Conservation (phyloP, 768 basidiomycete genomes). For the Wakefieldia striispora region DNA sequence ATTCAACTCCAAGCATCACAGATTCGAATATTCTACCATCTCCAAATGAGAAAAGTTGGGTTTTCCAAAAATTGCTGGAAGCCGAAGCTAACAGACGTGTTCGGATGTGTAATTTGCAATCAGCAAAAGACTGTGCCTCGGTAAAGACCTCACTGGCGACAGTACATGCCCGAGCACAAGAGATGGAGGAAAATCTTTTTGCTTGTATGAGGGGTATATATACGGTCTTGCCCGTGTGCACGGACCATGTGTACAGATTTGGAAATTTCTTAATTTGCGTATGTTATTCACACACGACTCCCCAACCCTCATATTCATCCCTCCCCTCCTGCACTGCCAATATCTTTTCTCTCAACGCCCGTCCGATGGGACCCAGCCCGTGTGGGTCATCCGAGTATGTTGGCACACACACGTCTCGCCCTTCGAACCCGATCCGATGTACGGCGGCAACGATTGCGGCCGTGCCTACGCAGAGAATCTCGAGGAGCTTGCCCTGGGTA, state of each 20-base stretch:
- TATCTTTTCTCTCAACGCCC: constrained; percentile 68
- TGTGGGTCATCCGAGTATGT: constrained; percentile 38
- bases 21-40: no score
- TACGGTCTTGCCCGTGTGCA: no score
- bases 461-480: constrained; percentile 84
- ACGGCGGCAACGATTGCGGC: constrained; percentile 76
- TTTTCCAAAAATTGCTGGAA: constrained; percentile 87
- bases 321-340: constrained; percentile 74
- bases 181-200: constrained; percentile 45
- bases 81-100: constrained; percentile 88
- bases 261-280: no score
- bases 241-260: no score
- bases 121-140: constrained; percentile 95
- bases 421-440: constrained; percentile 70
- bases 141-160: constrained; percentile 95
- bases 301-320: constrained; percentile 56
- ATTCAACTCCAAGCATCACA: no score
- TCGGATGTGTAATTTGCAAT: constrained; percentile 98
- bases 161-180: constrained; percentile 96
- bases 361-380: constrained; percentile 57
- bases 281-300: constrained; percentile 18
- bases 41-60: no score
- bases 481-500: constrained; percentile 63
- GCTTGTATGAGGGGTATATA: no score
- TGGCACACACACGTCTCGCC: constrained; percentile 61